Percentiles rank a stretch among this genome's conserved stretches.
These are phyloP conservation scores for Xylaria sp. DNA, from an alignment of 2,329 filamentous ascomycete genomes.

Conservation along the genomic window DNA sequence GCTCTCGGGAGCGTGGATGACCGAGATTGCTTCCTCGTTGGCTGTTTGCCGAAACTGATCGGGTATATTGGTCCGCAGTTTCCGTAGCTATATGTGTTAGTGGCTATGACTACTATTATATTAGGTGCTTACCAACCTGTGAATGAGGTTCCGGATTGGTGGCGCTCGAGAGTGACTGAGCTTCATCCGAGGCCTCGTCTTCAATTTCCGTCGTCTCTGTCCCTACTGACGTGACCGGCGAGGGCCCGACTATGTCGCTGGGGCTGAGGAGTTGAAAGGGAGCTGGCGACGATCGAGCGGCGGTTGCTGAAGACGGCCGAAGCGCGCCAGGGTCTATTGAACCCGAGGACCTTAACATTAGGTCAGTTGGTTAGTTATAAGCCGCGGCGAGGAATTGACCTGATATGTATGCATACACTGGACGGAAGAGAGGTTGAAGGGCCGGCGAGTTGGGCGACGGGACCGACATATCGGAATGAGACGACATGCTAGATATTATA, in stretches of 20 bases:
- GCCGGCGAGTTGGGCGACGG: constrained; percentile 65
- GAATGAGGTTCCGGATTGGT: constrained; percentile 53
- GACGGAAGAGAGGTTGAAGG: constrained; percentile 60
- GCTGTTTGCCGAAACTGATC: constrained; percentile 67
- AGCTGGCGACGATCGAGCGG: constrained; percentile 61
- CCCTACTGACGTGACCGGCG: constrained; percentile 85
- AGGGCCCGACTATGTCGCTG: constrained; percentile 80
- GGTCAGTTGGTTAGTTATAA: constrained; percentile 28
- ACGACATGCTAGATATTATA: constrained; percentile 64
- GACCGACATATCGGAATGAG: constrained; percentile 65
- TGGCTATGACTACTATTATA: constrained; percentile 8
- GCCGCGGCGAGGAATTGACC: constrained; percentile 6
- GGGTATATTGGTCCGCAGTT: constrained; percentile 67
- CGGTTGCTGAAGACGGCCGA: constrained; percentile 62
- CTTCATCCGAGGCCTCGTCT: constrained; percentile 75
- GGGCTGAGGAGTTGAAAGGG: constrained; percentile 69
- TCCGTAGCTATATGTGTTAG: constrained; percentile 54
- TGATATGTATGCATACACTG: constrained; percentile 58
- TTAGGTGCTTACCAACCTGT: constrained; percentile 50
- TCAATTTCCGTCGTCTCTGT: constrained; percentile 88
- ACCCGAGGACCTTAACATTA: constrained; percentile 51
- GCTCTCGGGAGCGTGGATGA: constrained; percentile 88
- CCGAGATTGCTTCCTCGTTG: constrained; percentile 84
- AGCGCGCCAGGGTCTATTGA: constrained; percentile 61
- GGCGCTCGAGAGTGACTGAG: constrained; percentile 54